Conservation (phyloP, 768 basidiomycete genomes). For the Filobasidium floriforme region DNA sequence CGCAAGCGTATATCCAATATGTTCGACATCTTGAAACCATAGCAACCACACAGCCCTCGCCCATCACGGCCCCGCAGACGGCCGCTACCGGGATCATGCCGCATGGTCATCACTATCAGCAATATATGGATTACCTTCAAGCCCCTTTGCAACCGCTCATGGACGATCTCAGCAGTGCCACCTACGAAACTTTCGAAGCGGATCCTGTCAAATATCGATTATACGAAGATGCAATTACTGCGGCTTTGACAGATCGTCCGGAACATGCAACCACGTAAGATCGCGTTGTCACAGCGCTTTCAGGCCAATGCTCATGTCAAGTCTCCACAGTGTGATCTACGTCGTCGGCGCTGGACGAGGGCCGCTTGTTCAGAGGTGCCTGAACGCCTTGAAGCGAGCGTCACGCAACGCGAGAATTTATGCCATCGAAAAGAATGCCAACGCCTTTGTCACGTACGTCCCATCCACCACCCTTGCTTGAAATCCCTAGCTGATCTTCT, state of each 20-base stretch:
- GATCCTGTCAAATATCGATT: constrained; percentile 93
- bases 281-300: constrained; percentile 17
- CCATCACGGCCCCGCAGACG: constrained; percentile 13
- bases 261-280: constrained; percentile 58
- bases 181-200: constrained; percentile 95
- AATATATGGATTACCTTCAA: constrained; percentile 88
- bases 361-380: constrained; percentile 76
- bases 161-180: constrained; percentile 92
- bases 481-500: not conserved
- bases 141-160: constrained; percentile 92
- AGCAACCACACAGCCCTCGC: constrained; percentile 19
- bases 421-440: constrained; percentile 94
- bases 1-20: constrained; percentile 82
- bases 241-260: constrained; percentile 68
- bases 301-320: not conserved
- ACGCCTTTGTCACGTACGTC: constrained; percentile 85
- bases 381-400: constrained; percentile 66
- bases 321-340: constrained; percentile 62
- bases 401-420: constrained; percentile 61
- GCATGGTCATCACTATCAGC: constrained; percentile 13
- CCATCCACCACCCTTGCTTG: not conserved
- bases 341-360: constrained; percentile 94
- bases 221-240: constrained; percentile 88
- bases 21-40: constrained; percentile 42
- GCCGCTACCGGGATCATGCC: constrained; percentile 21